phyloP scores from a whole-genome alignment of 2,329 filamentous ascomycete genomes.

The Scortechinia acanthostroma region DNA sequence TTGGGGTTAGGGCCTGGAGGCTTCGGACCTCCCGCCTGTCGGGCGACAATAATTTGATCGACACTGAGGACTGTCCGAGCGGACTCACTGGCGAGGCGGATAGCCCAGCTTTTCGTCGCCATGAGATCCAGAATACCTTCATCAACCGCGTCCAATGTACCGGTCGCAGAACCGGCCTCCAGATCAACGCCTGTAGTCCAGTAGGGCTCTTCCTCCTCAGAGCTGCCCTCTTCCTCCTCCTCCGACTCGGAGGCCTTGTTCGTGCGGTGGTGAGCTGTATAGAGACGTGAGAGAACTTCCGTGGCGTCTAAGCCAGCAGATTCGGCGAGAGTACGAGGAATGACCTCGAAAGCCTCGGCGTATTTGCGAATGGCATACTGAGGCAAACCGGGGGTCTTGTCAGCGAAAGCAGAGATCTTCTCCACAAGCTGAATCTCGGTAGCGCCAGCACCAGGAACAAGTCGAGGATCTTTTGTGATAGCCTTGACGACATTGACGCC shows the following conservation, averaged over 20 bases:
- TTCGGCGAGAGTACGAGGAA: conserved; percentile 88
- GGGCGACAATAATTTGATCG: conserved; percentile 67
- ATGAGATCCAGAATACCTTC: conserved; percentile 61
- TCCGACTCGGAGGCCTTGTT: background rate
- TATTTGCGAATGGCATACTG: conserved; percentile 98
- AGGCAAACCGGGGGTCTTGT: conserved; percentile 84
- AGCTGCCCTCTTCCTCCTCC: background rate
- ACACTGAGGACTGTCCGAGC: conserved; percentile 63
- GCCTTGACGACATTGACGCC: conserved; percentile 98
- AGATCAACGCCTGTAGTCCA: conserved; percentile 61
- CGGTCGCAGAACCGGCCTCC: conserved; percentile 32
- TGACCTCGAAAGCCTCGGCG: conserved; percentile 93
- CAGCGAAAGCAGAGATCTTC: conserved; percentile 80
- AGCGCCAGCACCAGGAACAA: conserved; percentile 90
- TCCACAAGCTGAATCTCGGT: conserved; percentile 91
- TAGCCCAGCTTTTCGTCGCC: conserved; percentile 62
- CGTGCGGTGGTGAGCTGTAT: conserved; percentile 73
- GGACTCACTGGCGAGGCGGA: conserved; percentile 61
- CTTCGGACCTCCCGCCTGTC: conserved; percentile 63
- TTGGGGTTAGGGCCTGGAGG: conserved; percentile 64
- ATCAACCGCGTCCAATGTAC: conserved; percentile 55
- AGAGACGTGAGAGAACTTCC: conserved; percentile 86
- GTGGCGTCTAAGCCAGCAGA: conserved; percentile 93
- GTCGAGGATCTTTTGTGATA: conserved; percentile 82
- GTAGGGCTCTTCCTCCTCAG: conserved; percentile 10